Base-by-base conservation (phyloP, 768 basidiomycete species). In the Cantharellus anzutake region DNA sequence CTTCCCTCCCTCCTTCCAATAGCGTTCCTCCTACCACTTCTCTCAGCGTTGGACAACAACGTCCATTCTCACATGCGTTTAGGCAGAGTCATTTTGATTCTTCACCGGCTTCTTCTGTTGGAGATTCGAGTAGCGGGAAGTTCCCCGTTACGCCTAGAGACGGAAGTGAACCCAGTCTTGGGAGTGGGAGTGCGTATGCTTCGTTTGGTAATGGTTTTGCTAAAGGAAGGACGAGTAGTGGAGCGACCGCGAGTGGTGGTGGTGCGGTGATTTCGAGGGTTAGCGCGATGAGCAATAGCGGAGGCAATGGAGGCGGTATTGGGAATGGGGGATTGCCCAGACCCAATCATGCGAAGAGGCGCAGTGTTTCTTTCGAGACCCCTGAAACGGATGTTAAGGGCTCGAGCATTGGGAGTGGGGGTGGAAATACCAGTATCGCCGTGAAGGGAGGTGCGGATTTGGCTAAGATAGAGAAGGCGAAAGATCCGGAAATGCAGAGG, bases 81-180 rank as follows among this genome's bases (percentile, higher is more conserved):
- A 11, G 44, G 44, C 29, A 11, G 29, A 48, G 44, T 48, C 44
- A 29, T 11, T 11, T 48, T 11, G 29, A 48, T 48, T 29, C 11
- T 38, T 41, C 41, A 14, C 41, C 59, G 39, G 41, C 40, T 4
- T 60, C 61, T 5, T 60, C 59, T 20, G 41, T 39, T 4, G 60
- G 50, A 11, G 61, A 61, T 67, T 88, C 86, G 61, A 89, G 85
- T 62, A 84, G 81, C 65, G 84, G 84, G 14, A 73, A 81, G 14
- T 76, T 78, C 16, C 88, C 87, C 5, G 72, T 83, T 53, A 90
- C 88, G 14, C 88, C 87, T 3, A 72, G 76, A 44, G 86, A 88
- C 66, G 87, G 85, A 35, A 86, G 85, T 64, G 87, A 89, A 5
- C 34, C 57, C 50, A 37, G 38, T 44, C 55, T n/a, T 37, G 3